Evolutionary conservation across 768 basidiomycete species (phyloP).

Genomic region (Boletus reticulatus): DNA sequence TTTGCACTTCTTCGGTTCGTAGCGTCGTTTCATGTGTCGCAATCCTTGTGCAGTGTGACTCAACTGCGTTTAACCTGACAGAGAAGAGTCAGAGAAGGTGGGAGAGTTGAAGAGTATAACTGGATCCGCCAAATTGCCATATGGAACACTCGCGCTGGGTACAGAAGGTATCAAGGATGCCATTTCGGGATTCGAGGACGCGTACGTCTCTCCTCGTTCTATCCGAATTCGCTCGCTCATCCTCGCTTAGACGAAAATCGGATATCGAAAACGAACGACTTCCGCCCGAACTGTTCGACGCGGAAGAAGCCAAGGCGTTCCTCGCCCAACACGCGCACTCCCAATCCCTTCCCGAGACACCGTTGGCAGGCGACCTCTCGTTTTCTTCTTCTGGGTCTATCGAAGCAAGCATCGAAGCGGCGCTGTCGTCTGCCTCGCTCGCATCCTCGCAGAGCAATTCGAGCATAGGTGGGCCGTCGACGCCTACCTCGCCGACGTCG

Average conservation of each 20-base stretch:
- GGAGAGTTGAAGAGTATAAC: slow-evolving; percentile 94
- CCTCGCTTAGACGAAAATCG: slow-evolving; percentile 73
- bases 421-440: slow-evolving; percentile 22
- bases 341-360: slow-evolving; percentile 50
- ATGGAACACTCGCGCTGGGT: slow-evolving; percentile 80
- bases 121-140: slow-evolving; percentile 75
- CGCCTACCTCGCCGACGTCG: slow-evolving; percentile 38
- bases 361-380: slow-evolving; percentile 42
- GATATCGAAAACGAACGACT: slow-evolving; percentile 99
- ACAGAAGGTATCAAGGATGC: slow-evolving; percentile 95
- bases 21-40: not conserved
- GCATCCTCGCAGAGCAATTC: slow-evolving; percentile 23
- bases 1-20: slow-evolving; percentile 92
- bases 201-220: slow-evolving; percentile 53
- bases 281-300: slow-evolving; percentile 94
- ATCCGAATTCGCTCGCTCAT: not conserved
- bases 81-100: slow-evolving; percentile 97
- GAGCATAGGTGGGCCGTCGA: slow-evolving; percentile 16
- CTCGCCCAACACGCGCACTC: slow-evolving; percentile 36
- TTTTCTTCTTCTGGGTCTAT: slow-evolving; percentile 45
- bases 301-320: slow-evolving; percentile 64
- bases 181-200: slow-evolving; percentile 92
- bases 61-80: slow-evolving; percentile 25
- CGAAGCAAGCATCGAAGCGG: slow-evolving; percentile 39
- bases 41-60: not conserved